Percentiles rank a stretch among this genome's conserved stretches.
These are phyloP conservation scores for Scutellaria minor DNA, from an alignment of 257 asterid genomes.

Conservation along the genomic window DNA sequence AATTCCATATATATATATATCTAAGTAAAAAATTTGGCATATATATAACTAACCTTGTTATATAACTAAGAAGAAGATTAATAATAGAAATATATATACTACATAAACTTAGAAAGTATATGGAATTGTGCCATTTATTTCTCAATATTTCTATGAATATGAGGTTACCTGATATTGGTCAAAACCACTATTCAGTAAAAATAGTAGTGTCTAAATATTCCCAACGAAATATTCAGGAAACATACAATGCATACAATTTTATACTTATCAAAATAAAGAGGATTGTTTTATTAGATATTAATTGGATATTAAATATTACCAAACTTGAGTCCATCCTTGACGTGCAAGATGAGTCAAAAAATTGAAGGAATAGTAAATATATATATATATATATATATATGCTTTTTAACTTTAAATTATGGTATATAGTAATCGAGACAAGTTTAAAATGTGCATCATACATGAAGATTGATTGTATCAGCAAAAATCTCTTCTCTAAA, in stretches of 20 bases:
- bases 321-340: slow-evolving; percentile 1
- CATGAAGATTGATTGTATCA: neutral
- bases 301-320: neutral
- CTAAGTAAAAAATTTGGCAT: no score
- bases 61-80: no score
- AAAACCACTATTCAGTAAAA: slow-evolving; percentile 20
- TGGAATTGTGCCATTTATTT: no score
- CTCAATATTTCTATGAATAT: neutral
- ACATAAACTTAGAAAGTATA: no score
- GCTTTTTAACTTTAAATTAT: no score
- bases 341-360: slow-evolving; percentile 33
- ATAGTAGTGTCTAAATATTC: slow-evolving; percentile 16
- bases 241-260: slow-evolving; percentile 14
- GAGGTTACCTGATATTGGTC: slow-evolving; percentile 10
- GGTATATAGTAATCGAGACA: no score
- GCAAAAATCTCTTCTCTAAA: neutral
- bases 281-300: neutral
- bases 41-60: no score
- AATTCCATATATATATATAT: no score
- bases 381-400: no score
- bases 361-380: neutral
- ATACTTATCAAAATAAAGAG: no score
- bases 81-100: no score
- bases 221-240: slow-evolving; percentile 18
- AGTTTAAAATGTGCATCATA: no score